Conservation (phyloP, 2,329 filamentous ascomycete species). For the Microsporum audouinii region DNA sequence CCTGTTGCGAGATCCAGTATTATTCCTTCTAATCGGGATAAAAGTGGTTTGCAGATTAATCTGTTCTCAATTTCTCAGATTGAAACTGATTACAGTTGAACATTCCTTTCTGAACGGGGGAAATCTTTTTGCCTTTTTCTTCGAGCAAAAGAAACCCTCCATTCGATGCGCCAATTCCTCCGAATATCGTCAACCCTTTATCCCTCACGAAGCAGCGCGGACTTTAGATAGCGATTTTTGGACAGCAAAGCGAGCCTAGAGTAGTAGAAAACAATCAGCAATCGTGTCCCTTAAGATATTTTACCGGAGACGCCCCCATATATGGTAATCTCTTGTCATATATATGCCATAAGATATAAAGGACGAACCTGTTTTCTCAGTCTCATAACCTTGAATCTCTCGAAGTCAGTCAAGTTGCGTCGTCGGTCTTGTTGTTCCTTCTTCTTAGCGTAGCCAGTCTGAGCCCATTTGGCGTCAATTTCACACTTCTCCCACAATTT, state of each 20-base stretch:
- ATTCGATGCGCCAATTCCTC: slow-evolving; percentile 27
- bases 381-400: slow-evolving; percentile 99
- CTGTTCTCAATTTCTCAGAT: slow-evolving; percentile 12
- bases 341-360: too few relatives aligned
- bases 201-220: slow-evolving; percentile 54
- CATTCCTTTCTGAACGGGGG: slow-evolving; percentile 7
- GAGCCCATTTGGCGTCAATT: slow-evolving; percentile 86
- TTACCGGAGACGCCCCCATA: neutral
- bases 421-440: slow-evolving; percentile 73
- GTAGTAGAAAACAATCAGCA: neutral
- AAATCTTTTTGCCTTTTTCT: slow-evolving; percentile 6
- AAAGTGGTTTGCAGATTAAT: slow-evolving; percentile 10
- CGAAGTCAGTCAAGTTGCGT: slow-evolving; percentile 90
- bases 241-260: slow-evolving; percentile 78
- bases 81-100: slow-evolving; percentile 17
- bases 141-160: slow-evolving; percentile 7
- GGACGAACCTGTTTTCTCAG: slow-evolving; percentile 89
- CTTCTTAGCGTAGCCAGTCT: slow-evolving; percentile 91
- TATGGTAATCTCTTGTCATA: neutral
- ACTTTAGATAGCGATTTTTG: slow-evolving; percentile 93
- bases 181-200: slow-evolving; percentile 32
- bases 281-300: neutral
- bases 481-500: slow-evolving; percentile 82
- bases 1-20: slow-evolving; percentile 2
- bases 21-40: slow-evolving; percentile 1